A percentile compares a stretch with the other conserved stretches of the same genome.
phyloP scores from a whole-genome alignment of 78 protist genomes.

The Chrysochromulina parva region DNA sequence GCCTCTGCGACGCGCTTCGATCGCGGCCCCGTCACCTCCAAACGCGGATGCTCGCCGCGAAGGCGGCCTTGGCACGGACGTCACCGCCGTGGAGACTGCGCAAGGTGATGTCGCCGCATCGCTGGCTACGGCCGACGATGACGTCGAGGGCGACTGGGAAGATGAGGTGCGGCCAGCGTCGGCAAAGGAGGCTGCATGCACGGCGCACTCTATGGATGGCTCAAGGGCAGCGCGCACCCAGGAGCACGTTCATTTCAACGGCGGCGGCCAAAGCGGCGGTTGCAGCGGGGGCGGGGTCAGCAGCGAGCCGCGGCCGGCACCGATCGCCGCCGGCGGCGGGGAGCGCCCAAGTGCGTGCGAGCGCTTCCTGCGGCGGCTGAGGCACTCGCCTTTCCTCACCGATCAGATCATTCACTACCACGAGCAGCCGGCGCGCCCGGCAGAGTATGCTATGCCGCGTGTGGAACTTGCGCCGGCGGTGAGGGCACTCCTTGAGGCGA shows the following conservation, averaged over 20 bases:
- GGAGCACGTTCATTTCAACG: neutral
- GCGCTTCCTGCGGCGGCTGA: neutral
- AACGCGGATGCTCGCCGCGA: too few species aligned
- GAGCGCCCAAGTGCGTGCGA: too few species aligned
- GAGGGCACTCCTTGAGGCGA: neutral
- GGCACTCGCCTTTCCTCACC: neutral
- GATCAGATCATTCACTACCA: neutral
- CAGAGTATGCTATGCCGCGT: neutral
- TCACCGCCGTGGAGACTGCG: too few species aligned
- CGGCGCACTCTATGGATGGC: neutral
- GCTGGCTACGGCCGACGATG: too few species aligned
- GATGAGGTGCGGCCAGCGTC: neutral
- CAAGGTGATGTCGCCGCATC: too few species aligned
- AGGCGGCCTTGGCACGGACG: too few species aligned
- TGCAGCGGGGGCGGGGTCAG: neutral
- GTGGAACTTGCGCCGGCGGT: neutral
- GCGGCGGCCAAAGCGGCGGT: neutral
- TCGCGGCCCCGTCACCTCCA: too few species aligned
- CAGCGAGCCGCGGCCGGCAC: neutral
- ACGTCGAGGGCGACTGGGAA: neutral
- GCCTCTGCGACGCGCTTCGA: neutral
- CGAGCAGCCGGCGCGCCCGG: neutral
- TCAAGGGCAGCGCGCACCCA: too few species aligned
- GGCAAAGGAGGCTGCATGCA: neutral
- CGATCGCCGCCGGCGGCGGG: too few species aligned